Conservation (phyloP, 352 stramenopile genomes). For the Globisporangium irregulare region DNA sequence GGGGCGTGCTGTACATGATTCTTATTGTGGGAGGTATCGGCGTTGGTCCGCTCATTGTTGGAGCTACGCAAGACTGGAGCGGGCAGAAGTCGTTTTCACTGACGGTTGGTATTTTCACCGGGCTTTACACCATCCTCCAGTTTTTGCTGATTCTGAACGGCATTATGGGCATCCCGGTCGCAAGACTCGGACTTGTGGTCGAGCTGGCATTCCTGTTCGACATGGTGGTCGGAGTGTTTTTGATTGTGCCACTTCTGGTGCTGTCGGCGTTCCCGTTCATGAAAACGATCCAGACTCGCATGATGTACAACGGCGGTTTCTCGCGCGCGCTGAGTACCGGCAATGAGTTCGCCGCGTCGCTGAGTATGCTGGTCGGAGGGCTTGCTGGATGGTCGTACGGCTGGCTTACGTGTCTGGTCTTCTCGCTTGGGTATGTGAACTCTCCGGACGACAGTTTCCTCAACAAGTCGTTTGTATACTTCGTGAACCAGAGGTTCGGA, state of each 20-base stretch:
- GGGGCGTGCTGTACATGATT: slow-evolving; percentile 67
- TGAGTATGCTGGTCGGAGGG: slow-evolving; percentile 72
- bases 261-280: slow-evolving; percentile 86
- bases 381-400: slow-evolving; percentile 75
- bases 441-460: slow-evolving; percentile 64
- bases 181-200: slow-evolving; percentile 62
- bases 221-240: slow-evolving; percentile 74
- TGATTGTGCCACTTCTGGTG: slow-evolving; percentile 68
- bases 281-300: slow-evolving; percentile 85
- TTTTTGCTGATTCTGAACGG: slow-evolving; percentile 77
- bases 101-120: slow-evolving; percentile 64
- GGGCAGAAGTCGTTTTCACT: slow-evolving; percentile 70
- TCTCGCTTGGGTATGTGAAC: slow-evolving; percentile 84
- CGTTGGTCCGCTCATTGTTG: slow-evolving; percentile 53
- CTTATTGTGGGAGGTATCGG: slow-evolving; percentile 60
- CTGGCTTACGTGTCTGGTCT: slow-evolving; percentile 79
- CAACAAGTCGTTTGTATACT: slow-evolving; percentile 85
- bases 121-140: slow-evolving; percentile 71
- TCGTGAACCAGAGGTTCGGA: slow-evolving; percentile 51
- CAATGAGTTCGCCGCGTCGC: slow-evolving; percentile 74
- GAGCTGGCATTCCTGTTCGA: slow-evolving; percentile 88
- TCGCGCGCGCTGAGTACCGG: slow-evolving; percentile 78
- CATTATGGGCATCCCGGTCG: slow-evolving; percentile 54
- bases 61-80: slow-evolving; percentile 60
- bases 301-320: slow-evolving; percentile 91